Evolutionary conservation across 192 early-diverging fungal species (phyloP).

Genomic region (Backusella tarrabulga): DNA sequence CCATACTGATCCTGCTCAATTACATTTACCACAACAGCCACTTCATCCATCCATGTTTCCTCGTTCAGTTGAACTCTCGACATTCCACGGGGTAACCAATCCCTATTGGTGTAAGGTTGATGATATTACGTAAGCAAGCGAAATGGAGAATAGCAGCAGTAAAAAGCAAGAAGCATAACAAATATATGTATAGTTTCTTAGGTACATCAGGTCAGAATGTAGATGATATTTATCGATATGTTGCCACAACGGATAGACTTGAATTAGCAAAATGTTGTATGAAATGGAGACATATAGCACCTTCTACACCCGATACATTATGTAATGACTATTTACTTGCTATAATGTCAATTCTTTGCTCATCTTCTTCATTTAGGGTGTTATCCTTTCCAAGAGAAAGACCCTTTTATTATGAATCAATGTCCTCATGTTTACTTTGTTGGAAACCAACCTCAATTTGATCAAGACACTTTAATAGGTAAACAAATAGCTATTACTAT

Average conservation of each 20-base stretch:
- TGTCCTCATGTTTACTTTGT: slow-evolving; percentile 87
- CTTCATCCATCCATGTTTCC: slow-evolving; percentile 73
- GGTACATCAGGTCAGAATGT: slow-evolving; percentile 86
- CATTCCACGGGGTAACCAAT: slow-evolving; percentile 75
- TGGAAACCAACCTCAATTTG: slow-evolving; percentile 83
- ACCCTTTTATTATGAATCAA: slow-evolving; percentile 81
- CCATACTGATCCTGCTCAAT: slow-evolving; percentile 69
- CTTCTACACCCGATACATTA: slow-evolving; percentile 92
- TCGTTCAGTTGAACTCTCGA: slow-evolving; percentile 54
- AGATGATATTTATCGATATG: slow-evolving; percentile 81
- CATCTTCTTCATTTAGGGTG: slow-evolving; percentile 58
- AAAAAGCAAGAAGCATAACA: neutral
- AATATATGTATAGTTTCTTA: slow-evolving; percentile 53
- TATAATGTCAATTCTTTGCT: neutral
- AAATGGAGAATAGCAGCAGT: no score
- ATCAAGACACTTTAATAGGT: slow-evolving; percentile 53
- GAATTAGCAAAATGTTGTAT: slow-evolving; percentile 72
- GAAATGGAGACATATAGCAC: slow-evolving; percentile 86
- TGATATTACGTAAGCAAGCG: slow-evolving; percentile 48
- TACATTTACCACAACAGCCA: slow-evolving; percentile 85
- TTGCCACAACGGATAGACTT: slow-evolving; percentile 53
- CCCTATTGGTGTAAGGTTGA: slow-evolving; percentile 75
- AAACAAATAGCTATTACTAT: neutral
- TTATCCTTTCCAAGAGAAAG: slow-evolving; percentile 83
- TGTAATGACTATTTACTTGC: slow-evolving; percentile 48